Evolutionary conservation across 192 early-diverging fungal genomes (phyloP).

Genomic region (Coemansia sp.): DNA sequence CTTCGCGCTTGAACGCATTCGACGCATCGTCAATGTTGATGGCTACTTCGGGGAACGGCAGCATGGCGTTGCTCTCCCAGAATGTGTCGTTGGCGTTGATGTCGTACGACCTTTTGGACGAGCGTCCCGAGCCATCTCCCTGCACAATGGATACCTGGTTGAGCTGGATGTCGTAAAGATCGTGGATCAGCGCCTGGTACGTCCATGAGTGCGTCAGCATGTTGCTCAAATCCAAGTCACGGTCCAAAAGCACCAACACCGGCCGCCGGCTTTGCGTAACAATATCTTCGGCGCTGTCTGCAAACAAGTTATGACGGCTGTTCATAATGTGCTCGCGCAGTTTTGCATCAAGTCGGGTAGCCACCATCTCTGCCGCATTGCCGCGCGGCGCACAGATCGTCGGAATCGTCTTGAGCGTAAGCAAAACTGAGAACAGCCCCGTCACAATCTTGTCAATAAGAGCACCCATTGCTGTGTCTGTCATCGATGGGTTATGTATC

Average conservation of each 20-base stretch:
- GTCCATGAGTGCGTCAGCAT: conserved; percentile 99
- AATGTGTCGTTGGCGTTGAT: conserved; percentile 89
- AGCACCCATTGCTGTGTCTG: conserved; percentile 79
- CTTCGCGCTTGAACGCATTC: conserved; percentile 92
- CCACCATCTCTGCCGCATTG: conserved; percentile 92
- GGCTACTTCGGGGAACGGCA: conserved; percentile 96
- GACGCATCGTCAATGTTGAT: conserved; percentile 92
- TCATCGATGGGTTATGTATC: conserved; percentile 79
- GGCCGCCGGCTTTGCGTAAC: conserved; percentile 62
- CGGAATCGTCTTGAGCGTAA: conserved; percentile 86
- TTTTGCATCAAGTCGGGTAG: conserved; percentile 81
- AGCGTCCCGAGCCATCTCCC: conserved; percentile 64
- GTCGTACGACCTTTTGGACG: conserved; percentile 76
- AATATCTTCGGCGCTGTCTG: conserved; percentile 52
- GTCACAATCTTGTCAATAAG: conserved; percentile 77
- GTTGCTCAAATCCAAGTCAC: conserved; percentile 85
- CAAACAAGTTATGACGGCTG: conserved; percentile 80
- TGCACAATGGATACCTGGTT: conserved; percentile 71
- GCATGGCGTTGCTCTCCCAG: conserved; percentile 88
- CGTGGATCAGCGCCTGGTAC: conserved; percentile 94
- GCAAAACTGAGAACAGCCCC: conserved; percentile 85
- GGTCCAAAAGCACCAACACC: conserved; percentile 87
- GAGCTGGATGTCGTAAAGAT: conserved; percentile 88
- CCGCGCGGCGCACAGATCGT: conserved; percentile 88
- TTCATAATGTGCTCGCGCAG: conserved; percentile 92